phyloP scores from a whole-genome alignment of 257 asterid species.

The Salvia rosmarinus region DNA sequence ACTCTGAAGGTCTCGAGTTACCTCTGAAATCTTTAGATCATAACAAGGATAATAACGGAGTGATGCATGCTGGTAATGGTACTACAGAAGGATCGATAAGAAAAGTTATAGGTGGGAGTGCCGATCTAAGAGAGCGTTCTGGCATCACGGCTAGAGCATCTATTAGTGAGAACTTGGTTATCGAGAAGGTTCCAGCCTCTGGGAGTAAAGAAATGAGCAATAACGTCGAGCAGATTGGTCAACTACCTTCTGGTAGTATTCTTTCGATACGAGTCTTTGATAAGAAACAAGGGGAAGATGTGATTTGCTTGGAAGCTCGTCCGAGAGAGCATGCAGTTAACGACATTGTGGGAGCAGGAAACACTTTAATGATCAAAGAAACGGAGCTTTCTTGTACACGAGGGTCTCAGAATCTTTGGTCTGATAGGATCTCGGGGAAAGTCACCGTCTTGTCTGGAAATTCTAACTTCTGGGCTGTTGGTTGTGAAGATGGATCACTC shows the following conservation, averaged over 20 bases:
- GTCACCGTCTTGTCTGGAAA: slow-evolving; percentile 95
- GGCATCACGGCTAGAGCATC: slow-evolving; percentile 82
- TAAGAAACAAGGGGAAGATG: slow-evolving; percentile 70
- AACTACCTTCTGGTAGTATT: slow-evolving; percentile 46
- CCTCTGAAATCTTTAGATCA: slow-evolving; percentile 46
- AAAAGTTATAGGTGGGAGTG: slow-evolving; percentile 50
- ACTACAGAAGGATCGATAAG: slow-evolving; percentile 54
- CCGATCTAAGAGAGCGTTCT: slow-evolving; percentile 61
- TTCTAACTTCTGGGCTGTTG: slow-evolving; percentile 96
- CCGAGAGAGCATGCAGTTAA: slow-evolving; percentile 80
- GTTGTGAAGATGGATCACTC: slow-evolving; percentile 95
- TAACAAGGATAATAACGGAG: slow-evolving; percentile 51
- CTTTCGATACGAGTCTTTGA: slow-evolving; percentile 73
- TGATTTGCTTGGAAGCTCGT: slow-evolving; percentile 82
- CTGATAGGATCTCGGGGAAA: slow-evolving; percentile 88
- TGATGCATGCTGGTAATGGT: slow-evolving; percentile 41
- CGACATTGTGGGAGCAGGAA: slow-evolving; percentile 72
- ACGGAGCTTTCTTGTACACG: slow-evolving; percentile 73
- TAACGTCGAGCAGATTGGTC: slow-evolving; percentile 66
- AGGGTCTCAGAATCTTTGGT: slow-evolving; percentile 78
- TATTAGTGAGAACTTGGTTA: slow-evolving; percentile 75
- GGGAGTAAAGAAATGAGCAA: slow-evolving; percentile 59
- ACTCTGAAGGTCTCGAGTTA: slow-evolving; percentile 57
- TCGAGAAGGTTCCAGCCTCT: slow-evolving; percentile 74
- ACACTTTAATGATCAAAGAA: slow-evolving; percentile 62